A percentile compares a stretch with the other conserved stretches of the same genome.
Conservation (phyloP, 139 green algal species). For the Picochlorum sp. region DNA sequence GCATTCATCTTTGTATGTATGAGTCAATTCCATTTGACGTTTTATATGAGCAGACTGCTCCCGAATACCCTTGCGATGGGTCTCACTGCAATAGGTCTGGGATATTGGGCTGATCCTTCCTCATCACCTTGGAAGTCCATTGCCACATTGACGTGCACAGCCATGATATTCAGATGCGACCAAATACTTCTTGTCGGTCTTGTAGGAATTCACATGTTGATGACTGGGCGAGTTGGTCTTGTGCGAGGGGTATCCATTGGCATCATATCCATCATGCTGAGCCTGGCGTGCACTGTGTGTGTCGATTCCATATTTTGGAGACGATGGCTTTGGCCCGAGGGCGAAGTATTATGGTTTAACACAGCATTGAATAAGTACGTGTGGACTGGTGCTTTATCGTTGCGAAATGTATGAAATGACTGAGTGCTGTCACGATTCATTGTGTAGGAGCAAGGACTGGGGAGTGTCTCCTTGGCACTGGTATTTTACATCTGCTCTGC, state of each 20-base stretch:
- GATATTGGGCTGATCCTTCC: constrained; percentile 27
- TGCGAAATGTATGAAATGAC: background rate
- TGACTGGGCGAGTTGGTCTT: constrained; percentile 15
- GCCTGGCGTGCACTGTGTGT: constrained; percentile 34
- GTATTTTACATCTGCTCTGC: constrained; percentile 66
- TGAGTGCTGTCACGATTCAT: background rate
- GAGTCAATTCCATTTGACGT: constrained; percentile 79
- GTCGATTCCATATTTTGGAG: constrained; percentile 68
- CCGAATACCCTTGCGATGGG: constrained; percentile 72
- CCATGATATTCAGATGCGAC: constrained; percentile 67
- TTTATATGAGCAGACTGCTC: constrained; percentile 64
- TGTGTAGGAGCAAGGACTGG: constrained; percentile 43
- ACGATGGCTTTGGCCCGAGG: constrained; percentile 71
- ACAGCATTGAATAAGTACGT: constrained; percentile 46
- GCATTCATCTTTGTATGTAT: constrained; percentile 33
- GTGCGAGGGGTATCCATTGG: background rate
- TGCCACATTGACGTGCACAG: constrained; percentile 23
- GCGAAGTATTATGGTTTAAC: constrained; percentile 80
- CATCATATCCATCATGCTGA: background rate
- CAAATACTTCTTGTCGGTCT: constrained; percentile 51
- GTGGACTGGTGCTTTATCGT: constrained; percentile 13
- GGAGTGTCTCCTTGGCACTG: constrained; percentile 52
- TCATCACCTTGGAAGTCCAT: constrained; percentile 23
- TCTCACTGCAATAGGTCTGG: constrained; percentile 37
- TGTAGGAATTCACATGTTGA: constrained; percentile 57